Percentiles rank a stretch among this genome's conserved stretches.
These are phyloP conservation scores for Pseudogymnoascus sp. DNA, from an alignment of 2,329 filamentous ascomycete genomes.

Conservation along the genomic window DNA sequence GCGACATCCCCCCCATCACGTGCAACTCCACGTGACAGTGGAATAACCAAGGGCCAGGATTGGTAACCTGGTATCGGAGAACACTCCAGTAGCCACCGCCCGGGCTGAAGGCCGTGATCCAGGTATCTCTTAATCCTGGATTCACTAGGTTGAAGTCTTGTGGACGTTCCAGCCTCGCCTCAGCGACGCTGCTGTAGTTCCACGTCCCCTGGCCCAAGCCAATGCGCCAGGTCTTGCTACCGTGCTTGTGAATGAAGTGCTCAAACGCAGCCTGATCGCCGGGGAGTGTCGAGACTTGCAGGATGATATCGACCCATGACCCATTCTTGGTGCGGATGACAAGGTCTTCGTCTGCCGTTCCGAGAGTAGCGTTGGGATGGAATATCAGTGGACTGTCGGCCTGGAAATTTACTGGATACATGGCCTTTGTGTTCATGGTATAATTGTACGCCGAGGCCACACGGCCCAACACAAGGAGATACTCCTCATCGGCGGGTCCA, in stretches of 20 bases:
- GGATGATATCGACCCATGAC: constrained; percentile 33
- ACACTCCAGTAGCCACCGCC: constrained; percentile 32
- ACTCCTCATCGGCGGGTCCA: constrained; percentile 13
- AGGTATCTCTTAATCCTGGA: constrained; percentile 35
- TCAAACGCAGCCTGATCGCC: constrained; percentile 25
- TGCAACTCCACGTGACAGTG: constrained; percentile 44
- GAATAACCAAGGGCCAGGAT: constrained; percentile 39
- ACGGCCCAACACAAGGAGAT: constrained; percentile 25
- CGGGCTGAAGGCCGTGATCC: constrained; percentile 25
- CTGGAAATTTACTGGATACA: constrained; percentile 25
- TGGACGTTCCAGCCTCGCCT: constrained; percentile 32
- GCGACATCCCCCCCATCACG: constrained; percentile 39
- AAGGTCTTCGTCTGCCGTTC: constrained; percentile 22
- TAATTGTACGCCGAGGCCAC: constrained; percentile 27
- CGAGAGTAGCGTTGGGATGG: constrained; percentile 19
- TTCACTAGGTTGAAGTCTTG: constrained; percentile 37
- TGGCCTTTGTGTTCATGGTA: constrained; percentile 24
- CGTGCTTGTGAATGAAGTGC: constrained; percentile 41
- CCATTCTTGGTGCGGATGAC: constrained; percentile 29
- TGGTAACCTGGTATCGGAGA: constrained; percentile 37
- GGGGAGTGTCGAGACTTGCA: constrained; percentile 23
- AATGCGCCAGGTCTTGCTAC: constrained; percentile 37
- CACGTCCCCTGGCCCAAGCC: constrained; percentile 32
- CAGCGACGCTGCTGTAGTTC: constrained; percentile 33
- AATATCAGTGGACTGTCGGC: constrained; percentile 29